Percentiles rank a stretch among this genome's conserved stretches.
Conservation (phyloP, 2,329 filamentous ascomycete species). For the Lecanosticta acicola region DNA sequence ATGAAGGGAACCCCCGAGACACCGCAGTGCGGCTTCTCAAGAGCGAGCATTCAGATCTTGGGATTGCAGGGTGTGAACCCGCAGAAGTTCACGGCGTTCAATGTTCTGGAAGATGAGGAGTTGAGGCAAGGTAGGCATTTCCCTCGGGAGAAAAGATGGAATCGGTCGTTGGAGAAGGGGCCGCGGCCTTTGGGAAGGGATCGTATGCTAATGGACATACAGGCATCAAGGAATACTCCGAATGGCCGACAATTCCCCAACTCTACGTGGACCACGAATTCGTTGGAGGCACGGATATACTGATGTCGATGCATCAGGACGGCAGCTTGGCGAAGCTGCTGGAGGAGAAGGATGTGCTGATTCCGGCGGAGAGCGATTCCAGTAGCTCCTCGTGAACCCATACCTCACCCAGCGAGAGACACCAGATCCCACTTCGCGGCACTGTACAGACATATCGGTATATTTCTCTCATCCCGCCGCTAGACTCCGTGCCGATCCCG, state of each 20-base stretch:
- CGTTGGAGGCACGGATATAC: slow-evolving; percentile 92
- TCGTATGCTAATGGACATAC: too few species aligned
- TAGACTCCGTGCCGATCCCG: neutral
- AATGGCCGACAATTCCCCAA: slow-evolving; percentile 98
- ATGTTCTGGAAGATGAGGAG: slow-evolving; percentile 88
- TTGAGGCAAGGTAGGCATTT: slow-evolving; percentile 63
- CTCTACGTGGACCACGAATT: slow-evolving; percentile 95
- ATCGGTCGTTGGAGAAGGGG: slow-evolving; percentile 1
- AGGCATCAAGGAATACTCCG: slow-evolving; percentile 99
- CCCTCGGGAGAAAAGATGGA: neutral
- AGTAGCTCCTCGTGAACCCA: slow-evolving; percentile 4
- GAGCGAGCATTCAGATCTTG: slow-evolving; percentile 89
- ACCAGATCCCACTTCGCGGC: neutral
- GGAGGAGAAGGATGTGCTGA: slow-evolving; percentile 85
- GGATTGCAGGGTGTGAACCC: slow-evolving; percentile 93
- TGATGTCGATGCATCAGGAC: slow-evolving; percentile 95
- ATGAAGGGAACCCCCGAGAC: slow-evolving; percentile 99
- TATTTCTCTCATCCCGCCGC: neutral
- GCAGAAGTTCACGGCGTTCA: slow-evolving; percentile 94
- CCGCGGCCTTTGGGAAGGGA: neutral
- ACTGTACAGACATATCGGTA: slow-evolving; percentile 10
- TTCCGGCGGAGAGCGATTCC: slow-evolving; percentile 48
- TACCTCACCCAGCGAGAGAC: neutral
- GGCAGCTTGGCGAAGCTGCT: slow-evolving; percentile 87
- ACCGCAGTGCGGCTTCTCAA: slow-evolving; percentile 94